phyloP scores from a whole-genome alignment of 2,329 filamentous ascomycete species.

The Aspergillus latus region DNA sequence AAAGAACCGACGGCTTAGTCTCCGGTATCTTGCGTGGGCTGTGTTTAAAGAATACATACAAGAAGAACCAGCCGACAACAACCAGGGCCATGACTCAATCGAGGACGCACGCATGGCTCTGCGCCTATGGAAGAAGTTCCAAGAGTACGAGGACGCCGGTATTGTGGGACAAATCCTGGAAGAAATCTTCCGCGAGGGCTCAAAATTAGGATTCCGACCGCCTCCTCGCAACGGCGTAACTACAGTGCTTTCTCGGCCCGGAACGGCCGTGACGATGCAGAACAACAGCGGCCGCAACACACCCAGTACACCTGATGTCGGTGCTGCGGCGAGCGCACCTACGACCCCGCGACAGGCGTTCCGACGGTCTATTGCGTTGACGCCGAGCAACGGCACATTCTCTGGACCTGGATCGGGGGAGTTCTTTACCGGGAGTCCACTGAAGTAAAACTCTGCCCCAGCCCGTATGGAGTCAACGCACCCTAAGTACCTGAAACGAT shows the following conservation, averaged over 20 bases:
- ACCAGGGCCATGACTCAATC: slow-evolving; percentile 76
- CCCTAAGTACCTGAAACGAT: background rate
- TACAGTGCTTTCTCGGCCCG: slow-evolving; percentile 38
- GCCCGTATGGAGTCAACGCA: slow-evolving; percentile 4
- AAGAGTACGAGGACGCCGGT: slow-evolving; percentile 84
- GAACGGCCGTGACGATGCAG: slow-evolving; percentile 40
- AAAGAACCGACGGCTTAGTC: slow-evolving; percentile 79
- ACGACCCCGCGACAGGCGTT: slow-evolving; percentile 45
- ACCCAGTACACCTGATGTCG: slow-evolving; percentile 40
- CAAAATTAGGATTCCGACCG: slow-evolving; percentile 58
- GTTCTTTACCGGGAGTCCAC: slow-evolving; percentile 42
- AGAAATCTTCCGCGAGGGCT: slow-evolving; percentile 74
- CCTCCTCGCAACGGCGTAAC: slow-evolving; percentile 45
- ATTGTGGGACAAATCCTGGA: slow-evolving; percentile 79
- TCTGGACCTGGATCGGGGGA: slow-evolving; percentile 37
- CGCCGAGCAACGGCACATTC: slow-evolving; percentile 45
- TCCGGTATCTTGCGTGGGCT: slow-evolving; percentile 89
- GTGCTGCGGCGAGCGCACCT: slow-evolving; percentile 33
- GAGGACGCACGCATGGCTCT: slow-evolving; percentile 92
- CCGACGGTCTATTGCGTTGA: slow-evolving; percentile 43
- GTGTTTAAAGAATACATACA: slow-evolving; percentile 94
- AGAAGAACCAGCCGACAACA: slow-evolving; percentile 61
- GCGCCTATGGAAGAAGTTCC: slow-evolving; percentile 83
- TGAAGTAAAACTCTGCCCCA: slow-evolving; percentile 29
- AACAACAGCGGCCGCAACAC: slow-evolving; percentile 44